Percentiles rank a stretch among this genome's conserved stretches.
Conservation (phyloP, 441 rosid genomes). For the Dalechampia spathulata region DNA sequence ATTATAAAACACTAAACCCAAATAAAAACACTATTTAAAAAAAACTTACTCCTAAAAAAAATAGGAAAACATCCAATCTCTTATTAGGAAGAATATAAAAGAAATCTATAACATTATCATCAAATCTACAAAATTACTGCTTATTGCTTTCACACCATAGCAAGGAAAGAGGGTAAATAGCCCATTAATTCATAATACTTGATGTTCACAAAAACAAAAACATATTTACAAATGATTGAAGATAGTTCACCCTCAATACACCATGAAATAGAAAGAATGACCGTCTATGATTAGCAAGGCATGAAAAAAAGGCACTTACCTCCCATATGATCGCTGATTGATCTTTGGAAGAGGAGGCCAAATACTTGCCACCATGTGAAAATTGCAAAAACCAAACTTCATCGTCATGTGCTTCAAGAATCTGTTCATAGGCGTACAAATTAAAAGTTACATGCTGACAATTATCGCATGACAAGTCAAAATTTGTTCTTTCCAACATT, state of each 20-base stretch:
- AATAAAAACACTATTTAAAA: too few relatives aligned
- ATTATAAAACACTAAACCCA: too few relatives aligned
- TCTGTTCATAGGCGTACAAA: constrained; percentile 41
- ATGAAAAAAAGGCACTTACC: constrained; percentile 30
- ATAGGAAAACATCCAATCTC: too few relatives aligned
- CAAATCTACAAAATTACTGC: background rate
- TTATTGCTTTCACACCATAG: background rate
- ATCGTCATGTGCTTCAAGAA: constrained; percentile 69
- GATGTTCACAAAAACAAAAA: background rate
- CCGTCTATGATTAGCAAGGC: background rate
- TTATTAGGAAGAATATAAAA: too few relatives aligned
- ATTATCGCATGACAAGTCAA: background rate
- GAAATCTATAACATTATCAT: background rate
- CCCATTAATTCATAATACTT: background rate
- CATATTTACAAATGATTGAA: background rate
- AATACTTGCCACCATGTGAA: constrained; percentile 80
- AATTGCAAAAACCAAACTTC: constrained; percentile 97
- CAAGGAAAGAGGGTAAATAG: background rate
- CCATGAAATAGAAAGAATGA: too few relatives aligned
- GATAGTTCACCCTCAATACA: too few relatives aligned
- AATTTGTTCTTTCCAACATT: too few relatives aligned
- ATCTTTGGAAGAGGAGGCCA: constrained; percentile 91
- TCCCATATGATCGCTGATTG: constrained; percentile 78
- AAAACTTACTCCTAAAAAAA: too few relatives aligned
- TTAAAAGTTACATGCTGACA: background rate